Conservation (phyloP, 2,329 filamentous ascomycete species). For the Verruconis gallopava region DNA sequence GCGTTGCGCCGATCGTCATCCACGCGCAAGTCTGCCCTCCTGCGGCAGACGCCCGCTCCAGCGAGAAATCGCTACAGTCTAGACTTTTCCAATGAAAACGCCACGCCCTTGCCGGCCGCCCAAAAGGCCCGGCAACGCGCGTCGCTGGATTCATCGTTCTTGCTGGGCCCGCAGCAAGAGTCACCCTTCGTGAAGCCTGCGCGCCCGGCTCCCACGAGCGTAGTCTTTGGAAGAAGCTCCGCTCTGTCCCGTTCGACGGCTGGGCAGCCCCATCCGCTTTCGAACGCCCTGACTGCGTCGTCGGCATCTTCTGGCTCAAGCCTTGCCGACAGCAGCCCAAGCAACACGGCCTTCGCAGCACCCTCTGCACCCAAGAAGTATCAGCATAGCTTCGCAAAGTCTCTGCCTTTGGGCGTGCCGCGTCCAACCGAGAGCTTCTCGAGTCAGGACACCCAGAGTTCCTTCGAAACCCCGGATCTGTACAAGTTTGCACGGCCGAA, state of each 20-base stretch:
- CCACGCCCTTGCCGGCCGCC: constrained; percentile 21
- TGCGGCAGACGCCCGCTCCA: constrained; percentile 47
- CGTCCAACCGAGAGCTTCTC: constrained; percentile 28
- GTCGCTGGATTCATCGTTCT: constrained; percentile 66
- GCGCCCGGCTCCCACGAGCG: neutral
- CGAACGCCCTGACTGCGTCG: constrained; percentile 73
- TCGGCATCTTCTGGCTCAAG: constrained; percentile 76
- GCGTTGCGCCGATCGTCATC: constrained; percentile 20
- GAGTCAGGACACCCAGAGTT: constrained; percentile 32
- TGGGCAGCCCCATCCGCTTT: constrained; percentile 61
- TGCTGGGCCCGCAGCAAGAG: constrained; percentile 52
- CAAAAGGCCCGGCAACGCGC: constrained; percentile 55
- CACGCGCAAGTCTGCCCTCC: constrained; percentile 59
- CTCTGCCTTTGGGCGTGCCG: constrained; percentile 54
- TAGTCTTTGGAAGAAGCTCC: neutral
- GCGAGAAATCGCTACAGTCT: constrained; percentile 25
- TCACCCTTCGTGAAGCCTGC: constrained; percentile 32
- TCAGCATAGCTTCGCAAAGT: constrained; percentile 50
- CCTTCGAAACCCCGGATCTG: constrained; percentile 60
- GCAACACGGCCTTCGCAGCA: constrained; percentile 40
- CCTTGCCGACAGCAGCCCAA: constrained; percentile 57
- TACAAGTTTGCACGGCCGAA: constrained; percentile 68
- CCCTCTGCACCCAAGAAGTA: neutral
- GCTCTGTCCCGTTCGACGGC: constrained; percentile 14
- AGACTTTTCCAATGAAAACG: constrained; percentile 16